A percentile compares a stretch with the other conserved stretches of the same genome.
Conservation (phyloP, 495 filamentous ascomycete species). For the Daldinia concentrica region DNA sequence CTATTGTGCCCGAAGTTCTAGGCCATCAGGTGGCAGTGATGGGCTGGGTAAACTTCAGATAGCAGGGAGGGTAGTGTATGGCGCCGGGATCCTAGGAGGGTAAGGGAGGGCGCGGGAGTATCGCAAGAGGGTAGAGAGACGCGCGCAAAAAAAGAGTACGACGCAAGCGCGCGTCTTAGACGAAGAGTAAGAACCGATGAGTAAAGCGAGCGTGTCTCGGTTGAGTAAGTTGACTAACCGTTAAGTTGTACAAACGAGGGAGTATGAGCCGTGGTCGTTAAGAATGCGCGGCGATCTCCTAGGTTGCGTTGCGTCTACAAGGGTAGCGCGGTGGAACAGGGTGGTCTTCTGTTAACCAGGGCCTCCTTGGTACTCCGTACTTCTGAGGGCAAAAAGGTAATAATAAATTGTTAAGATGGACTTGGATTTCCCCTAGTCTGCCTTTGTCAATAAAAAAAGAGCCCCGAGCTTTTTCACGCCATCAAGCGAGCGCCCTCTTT, state of each 20-base stretch:
- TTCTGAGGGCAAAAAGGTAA: conserved; percentile 27
- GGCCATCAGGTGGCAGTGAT: conserved; percentile 42
- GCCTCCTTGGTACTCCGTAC: conserved; percentile 36
- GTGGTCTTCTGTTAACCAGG: conserved; percentile 36
- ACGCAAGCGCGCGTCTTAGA: conserved; percentile 47
- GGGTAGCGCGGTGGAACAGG: conserved; percentile 46
- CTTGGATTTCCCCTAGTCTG: conserved; percentile 24
- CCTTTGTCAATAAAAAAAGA: conserved; percentile 20
- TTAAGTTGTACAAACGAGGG: conserved; percentile 42
- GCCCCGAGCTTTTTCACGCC: conserved; percentile 34
- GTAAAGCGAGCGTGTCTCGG: conserved; percentile 46
- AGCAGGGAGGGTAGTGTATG: conserved; percentile 39
- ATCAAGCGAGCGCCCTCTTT: conserved; percentile 14
- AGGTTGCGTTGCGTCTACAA: conserved; percentile 46
- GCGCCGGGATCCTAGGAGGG: conserved; percentile 36
- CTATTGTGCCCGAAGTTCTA: conserved; percentile 44
- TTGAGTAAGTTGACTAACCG: conserved; percentile 29
- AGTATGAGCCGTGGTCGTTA: conserved; percentile 43
- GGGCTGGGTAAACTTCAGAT: conserved; percentile 42
- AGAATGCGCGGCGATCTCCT: conserved; percentile 41
- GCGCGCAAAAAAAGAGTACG: conserved; percentile 44
- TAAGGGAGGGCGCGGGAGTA: conserved; percentile 39
- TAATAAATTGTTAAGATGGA: conserved; percentile 44
- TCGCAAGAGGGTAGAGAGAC: conserved; percentile 46
- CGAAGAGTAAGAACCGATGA: conserved; percentile 35